Conservation (phyloP, 73 alveolate species). For the Tetrahymena thermophila region DNA sequence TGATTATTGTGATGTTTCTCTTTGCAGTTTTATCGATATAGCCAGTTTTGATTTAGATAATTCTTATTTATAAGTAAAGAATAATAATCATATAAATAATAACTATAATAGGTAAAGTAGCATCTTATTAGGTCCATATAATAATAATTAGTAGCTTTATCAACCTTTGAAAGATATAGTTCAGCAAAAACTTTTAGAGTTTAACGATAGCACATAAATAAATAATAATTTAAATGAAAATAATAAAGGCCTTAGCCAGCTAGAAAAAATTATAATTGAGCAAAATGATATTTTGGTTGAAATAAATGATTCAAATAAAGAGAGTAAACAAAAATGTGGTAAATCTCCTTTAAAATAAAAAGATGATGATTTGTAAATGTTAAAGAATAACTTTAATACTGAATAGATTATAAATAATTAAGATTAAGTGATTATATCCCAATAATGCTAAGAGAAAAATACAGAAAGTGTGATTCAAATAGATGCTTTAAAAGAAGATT, state of each 20-base stretch:
- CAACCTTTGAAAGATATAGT: background rate
- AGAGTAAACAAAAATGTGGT: no score
- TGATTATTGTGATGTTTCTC: background rate
- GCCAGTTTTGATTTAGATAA: background rate
- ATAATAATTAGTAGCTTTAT: no score
- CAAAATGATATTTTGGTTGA: background rate
- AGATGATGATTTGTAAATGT: background rate
- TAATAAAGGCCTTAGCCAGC: background rate
- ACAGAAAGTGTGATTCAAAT: no score
- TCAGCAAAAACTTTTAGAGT: background rate
- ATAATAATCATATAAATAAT: background rate
- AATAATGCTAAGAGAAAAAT: no score
- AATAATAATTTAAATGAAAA: no score
- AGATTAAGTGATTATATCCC: no score
- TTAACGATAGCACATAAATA: background rate
- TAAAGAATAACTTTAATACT: no score
- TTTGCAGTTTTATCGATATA: background rate
- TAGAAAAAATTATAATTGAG: background rate
- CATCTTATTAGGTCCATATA: background rate
- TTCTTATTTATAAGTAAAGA: background rate
- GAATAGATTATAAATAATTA: no score
- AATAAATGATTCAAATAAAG: background rate
- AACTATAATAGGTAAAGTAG: background rate
- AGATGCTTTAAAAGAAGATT: no score
- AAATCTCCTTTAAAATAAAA: no score